phyloP scores from a whole-genome alignment of 2,329 filamentous ascomycete species.

The Magnaporthales sp. region DNA sequence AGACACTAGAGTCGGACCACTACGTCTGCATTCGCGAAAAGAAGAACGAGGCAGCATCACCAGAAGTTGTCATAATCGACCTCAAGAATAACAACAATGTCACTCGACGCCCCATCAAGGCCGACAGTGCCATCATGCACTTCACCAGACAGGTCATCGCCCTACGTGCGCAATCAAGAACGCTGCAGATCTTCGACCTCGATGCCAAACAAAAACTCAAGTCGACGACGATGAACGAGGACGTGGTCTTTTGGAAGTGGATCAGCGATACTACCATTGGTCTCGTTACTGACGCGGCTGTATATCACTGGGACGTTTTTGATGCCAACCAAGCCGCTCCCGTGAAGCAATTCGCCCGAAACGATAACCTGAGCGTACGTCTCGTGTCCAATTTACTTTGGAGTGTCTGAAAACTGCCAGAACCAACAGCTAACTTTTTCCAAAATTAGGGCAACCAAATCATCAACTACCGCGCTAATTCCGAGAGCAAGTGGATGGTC shows the following conservation, averaged over 20 bases:
- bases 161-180: constrained; percentile 86
- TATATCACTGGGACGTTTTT: constrained; percentile 98
- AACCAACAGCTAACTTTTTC: constrained; percentile 5
- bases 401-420: not conserved
- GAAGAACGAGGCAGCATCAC: constrained; percentile 71
- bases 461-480: constrained; percentile 97
- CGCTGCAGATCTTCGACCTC: constrained; percentile 96
- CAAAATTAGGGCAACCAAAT: constrained; percentile 76
- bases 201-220: constrained; percentile 91
- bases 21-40: constrained; percentile 97
- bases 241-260: constrained; percentile 99
- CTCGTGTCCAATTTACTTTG: not conserved
- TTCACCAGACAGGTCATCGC: constrained; percentile 94
- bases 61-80: constrained; percentile 95
- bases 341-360: constrained; percentile 89
- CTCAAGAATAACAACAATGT: constrained; percentile 97
- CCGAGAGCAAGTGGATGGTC: constrained; percentile 97
- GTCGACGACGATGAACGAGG: constrained; percentile 92
- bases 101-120: constrained; percentile 91
- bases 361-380: constrained; percentile 76
- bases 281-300: constrained; percentile 79
- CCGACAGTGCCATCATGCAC: constrained; percentile 99
- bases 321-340: constrained; percentile 71
- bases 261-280: constrained; percentile 83
- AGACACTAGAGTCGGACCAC: constrained; percentile 97